Conservation (phyloP, 139 green algal species). For the Coelastrella sp. region DNA sequence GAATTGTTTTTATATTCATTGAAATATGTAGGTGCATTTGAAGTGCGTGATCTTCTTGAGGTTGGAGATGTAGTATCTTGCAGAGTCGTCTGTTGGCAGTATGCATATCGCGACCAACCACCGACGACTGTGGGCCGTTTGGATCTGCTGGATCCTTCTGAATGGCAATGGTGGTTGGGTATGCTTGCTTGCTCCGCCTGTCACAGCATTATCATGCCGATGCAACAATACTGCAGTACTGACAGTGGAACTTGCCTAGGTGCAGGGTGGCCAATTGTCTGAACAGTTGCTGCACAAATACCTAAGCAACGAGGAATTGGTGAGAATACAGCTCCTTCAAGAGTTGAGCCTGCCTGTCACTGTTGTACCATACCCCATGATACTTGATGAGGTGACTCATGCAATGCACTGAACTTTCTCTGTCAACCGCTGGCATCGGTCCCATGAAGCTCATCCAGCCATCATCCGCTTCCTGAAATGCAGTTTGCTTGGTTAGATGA, state of each 20-base stretch:
- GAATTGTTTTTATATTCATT: too few relatives aligned
- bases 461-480: background rate
- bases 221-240: too few relatives aligned
- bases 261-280: slow-evolving; percentile 6
- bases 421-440: background rate
- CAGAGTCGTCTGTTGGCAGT: background rate
- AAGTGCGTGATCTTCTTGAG: too few relatives aligned
- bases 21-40: too few relatives aligned
- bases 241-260: background rate
- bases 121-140: background rate
- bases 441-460: background rate
- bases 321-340: background rate
- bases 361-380: background rate
- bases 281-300: slow-evolving; percentile 42
- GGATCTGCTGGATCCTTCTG: background rate
- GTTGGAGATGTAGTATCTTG: background rate
- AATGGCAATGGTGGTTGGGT: background rate
- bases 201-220: too few relatives aligned
- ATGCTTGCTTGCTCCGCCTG: too few relatives aligned
- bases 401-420: too few relatives aligned
- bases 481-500: slow-evolving; percentile 40
- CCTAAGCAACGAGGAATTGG: slow-evolving; percentile 43
- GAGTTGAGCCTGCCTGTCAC: background rate
- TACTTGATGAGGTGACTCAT: background rate
- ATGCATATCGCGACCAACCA: background rate